Evolutionary conservation across 805 yeast species (phyloP), one percentile per base, ranked within the genome.

Genomic region (Teunomyces tritomae): DNA sequence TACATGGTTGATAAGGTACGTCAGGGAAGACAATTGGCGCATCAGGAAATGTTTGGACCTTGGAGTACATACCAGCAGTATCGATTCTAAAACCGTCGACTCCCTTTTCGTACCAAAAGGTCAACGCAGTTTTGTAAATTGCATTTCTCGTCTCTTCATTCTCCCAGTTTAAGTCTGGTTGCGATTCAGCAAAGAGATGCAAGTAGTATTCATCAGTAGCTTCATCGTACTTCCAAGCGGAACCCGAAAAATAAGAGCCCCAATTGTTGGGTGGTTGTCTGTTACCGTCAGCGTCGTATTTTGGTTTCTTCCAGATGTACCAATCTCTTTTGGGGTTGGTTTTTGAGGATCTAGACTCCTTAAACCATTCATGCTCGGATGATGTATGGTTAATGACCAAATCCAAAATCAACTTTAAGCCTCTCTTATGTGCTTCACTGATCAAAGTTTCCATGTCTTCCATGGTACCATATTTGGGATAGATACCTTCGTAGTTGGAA

Each of bases 131-230:
- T 29, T 76, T 67, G 62, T 77, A 77, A 45, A 80, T 68, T 49
- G 67, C 68, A 26, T 65, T 47, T 60, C 55, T 61, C 40, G 61
- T 56, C 46, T 62, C 76, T 46, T 59, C 70, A 55, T 73, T 78
- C 52, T 80, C 84, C 85, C 85, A 81, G 62, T 80, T 81, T 53
- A 81, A 67, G 55, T 81, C 85, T 8, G 84, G 85, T 62, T 80
- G 85, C 28, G 73, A 58, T 40, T 62, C 63, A 11, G 82, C 82
- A 63, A 79, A 80, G 46, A 79, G 63, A 44, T 72, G 74, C 52
- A 80, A 63, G 62, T 79, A 80, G 66, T 79, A 80, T 63, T 80
- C 83, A 37, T 71, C 71, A 13, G 83, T 79, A 3, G 33, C 28
- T 50, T 77, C 82, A 58, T 80, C 84, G 58, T 70, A 80, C 37